phyloP scores from a whole-genome alignment of 345 rosid genomes.

The Lumnitzera littorea region DNA sequence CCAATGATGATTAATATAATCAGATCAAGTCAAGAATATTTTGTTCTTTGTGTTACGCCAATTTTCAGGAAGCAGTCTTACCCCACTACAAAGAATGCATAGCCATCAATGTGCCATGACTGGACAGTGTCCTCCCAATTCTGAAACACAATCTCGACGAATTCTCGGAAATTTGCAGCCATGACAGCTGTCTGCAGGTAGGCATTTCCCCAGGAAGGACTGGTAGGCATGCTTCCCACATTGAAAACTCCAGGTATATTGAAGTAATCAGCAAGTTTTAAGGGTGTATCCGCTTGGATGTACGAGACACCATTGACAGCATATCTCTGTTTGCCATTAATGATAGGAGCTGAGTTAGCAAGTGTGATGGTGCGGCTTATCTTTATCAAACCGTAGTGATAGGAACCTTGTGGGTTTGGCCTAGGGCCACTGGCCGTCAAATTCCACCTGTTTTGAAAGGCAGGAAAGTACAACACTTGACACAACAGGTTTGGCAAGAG shows the following conservation, averaged over 20 bases:
- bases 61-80: constrained; percentile 19
- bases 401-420: constrained; percentile 97
- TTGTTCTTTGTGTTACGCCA: not conserved
- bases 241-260: constrained; percentile 77
- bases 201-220: constrained; percentile 50
- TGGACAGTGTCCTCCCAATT: constrained; percentile 75
- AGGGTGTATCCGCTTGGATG: constrained; percentile 67
- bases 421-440: constrained; percentile 94
- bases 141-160: constrained; percentile 74
- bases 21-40: not conserved
- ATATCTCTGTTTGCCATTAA: constrained; percentile 81
- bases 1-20: not conserved
- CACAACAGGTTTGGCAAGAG: too few relatives aligned
- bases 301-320: constrained; percentile 75
- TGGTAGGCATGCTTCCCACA: constrained; percentile 59
- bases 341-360: constrained; percentile 64
- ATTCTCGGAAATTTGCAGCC: constrained; percentile 62
- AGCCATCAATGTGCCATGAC: constrained; percentile 83
- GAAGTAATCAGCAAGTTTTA: constrained; percentile 89
- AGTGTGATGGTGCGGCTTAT: constrained; percentile 60
- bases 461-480: not conserved
- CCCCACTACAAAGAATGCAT: constrained; percentile 90
- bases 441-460: constrained; percentile 45
- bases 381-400: constrained; percentile 87
- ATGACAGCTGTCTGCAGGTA: constrained; percentile 73